Conservation (phyloP, 2,329 filamentous ascomycete genomes). For the Biscogniauxia sp. region DNA sequence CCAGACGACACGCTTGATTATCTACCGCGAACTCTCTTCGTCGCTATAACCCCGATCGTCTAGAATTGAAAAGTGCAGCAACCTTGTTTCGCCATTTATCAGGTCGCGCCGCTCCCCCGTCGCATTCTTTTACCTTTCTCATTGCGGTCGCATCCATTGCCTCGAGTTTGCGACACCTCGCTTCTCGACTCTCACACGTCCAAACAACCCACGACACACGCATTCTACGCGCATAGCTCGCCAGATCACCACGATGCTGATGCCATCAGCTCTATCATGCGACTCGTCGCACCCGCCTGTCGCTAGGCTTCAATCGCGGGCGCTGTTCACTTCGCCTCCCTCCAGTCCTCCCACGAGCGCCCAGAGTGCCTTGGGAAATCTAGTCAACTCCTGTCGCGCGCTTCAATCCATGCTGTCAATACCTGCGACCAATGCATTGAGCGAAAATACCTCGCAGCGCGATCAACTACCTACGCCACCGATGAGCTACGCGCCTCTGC, state of each 20-base stretch:
- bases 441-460: slow-evolving; percentile 25
- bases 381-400: slow-evolving; percentile 59
- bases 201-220: not conserved
- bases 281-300: slow-evolving; percentile 49
- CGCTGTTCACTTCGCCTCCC: slow-evolving; percentile 58
- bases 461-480: slow-evolving; percentile 55
- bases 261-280: slow-evolving; percentile 58
- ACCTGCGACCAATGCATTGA: slow-evolving; percentile 30
- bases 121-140: slow-evolving; percentile 9
- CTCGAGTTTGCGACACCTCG: slow-evolving; percentile 6
- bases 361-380: slow-evolving; percentile 49
- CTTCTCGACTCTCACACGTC: not conserved
- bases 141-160: slow-evolving; percentile 17
- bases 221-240: slow-evolving; percentile 1
- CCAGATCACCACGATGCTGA: slow-evolving; percentile 47
- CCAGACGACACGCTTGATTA: slow-evolving; percentile 4
- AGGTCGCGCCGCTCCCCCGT: slow-evolving; percentile 10
- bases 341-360: slow-evolving; percentile 52
- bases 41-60: not conserved
- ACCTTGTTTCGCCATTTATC: not conserved
- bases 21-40: no score
- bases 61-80: not conserved
- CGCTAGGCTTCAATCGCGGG: slow-evolving; percentile 42
- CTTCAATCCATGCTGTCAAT: slow-evolving; percentile 57
- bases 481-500: slow-evolving; percentile 44